Evolutionary conservation across 2,329 filamentous ascomycete species (phyloP).

Genomic region (Fusarium subglutinans): DNA sequence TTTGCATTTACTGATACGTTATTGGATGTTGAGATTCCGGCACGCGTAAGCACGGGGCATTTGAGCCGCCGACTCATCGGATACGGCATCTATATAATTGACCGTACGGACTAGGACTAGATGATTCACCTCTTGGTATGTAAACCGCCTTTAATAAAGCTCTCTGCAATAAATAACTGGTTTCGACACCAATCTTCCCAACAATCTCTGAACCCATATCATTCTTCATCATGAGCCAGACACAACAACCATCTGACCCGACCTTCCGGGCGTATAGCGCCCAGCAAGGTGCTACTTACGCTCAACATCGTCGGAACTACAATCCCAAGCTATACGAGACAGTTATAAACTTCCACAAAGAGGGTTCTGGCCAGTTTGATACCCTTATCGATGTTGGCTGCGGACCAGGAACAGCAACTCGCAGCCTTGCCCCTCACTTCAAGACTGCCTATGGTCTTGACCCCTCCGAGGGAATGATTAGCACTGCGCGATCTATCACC

Average conservation of each 20-base stretch:
- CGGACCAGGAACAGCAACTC: not conserved
- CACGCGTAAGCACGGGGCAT: not conserved
- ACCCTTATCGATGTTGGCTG: not conserved
- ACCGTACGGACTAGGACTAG: not conserved
- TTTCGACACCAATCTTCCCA: not conserved
- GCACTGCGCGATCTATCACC: not conserved
- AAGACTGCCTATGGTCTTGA: not conserved
- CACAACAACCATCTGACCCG: not conserved
- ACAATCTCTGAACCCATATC: too few species aligned
- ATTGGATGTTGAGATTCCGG: not conserved
- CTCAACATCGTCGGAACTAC: not conserved
- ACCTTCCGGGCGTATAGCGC: not conserved
- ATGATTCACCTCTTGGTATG: too few species aligned
- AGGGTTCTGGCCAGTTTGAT: not conserved
- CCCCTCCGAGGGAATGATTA: conserved; percentile 1
- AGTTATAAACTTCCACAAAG: not conserved
- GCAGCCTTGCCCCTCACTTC: not conserved
- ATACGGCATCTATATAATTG: not conserved
- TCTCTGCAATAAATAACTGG: not conserved
- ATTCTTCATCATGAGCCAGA: not conserved
- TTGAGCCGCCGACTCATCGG: not conserved
- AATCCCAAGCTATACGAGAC: not conserved
- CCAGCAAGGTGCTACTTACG: not conserved
- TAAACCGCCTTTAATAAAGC: not conserved
- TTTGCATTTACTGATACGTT: not conserved